Conservation (phyloP, 2,329 filamentous ascomycete genomes). For the Atkinsonella hypoxylon region DNA sequence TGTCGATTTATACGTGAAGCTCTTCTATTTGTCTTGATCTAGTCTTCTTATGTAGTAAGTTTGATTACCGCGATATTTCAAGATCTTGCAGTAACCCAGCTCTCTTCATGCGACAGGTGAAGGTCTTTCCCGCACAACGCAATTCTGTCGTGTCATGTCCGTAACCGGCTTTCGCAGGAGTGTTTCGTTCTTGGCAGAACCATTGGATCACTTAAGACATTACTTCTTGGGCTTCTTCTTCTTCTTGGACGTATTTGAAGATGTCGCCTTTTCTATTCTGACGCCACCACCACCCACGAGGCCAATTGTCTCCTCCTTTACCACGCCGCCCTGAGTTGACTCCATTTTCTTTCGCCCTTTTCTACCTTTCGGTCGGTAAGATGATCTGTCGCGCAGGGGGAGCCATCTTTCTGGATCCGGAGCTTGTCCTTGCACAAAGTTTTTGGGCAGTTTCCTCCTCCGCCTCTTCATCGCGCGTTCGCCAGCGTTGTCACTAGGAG, state of each 20-base stretch:
- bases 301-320: slow-evolving; percentile 57
- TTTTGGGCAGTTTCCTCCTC: slow-evolving; percentile 55
- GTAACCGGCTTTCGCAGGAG: background rate
- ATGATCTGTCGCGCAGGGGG: slow-evolving; percentile 76
- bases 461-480: slow-evolving; percentile 41
- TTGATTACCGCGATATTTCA: too few species aligned
- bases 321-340: slow-evolving; percentile 74
- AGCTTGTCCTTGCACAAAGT: slow-evolving; percentile 64
- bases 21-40: background rate
- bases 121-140: too few species aligned
- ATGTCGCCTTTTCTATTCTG: slow-evolving; percentile 48
- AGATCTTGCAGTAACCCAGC: too few species aligned
- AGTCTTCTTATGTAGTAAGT: too few species aligned
- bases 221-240: slow-evolving; percentile 43
- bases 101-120: too few species aligned
- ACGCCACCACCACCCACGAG: slow-evolving; percentile 52
- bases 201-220: background rate
- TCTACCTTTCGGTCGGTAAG: slow-evolving; percentile 80
- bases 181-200: background rate
- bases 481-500: slow-evolving; percentile 21
- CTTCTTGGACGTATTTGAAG: slow-evolving; percentile 31
- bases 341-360: slow-evolving; percentile 80
- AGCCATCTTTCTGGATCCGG: slow-evolving; percentile 90
- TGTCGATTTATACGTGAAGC: background rate
- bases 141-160: background rate